Evolutionary conservation across 2,329 filamentous ascomycete genomes (phyloP), one percentile per base, ranked within the genome.

Genomic region (Diplodia mutila): DNA sequence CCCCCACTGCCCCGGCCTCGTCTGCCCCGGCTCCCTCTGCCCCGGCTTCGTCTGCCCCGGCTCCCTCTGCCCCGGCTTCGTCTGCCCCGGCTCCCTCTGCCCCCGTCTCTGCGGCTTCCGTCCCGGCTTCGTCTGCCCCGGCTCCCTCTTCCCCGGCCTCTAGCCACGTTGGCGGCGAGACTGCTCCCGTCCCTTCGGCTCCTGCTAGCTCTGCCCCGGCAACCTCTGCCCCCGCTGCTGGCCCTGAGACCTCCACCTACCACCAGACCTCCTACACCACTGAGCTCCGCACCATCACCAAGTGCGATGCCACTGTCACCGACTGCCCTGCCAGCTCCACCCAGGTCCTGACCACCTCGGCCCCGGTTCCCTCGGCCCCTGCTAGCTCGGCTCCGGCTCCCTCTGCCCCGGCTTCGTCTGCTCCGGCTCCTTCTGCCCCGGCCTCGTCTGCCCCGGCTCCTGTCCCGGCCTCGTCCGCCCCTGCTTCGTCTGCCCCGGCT

Each of bases 281-380:
- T 18, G 42, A 55, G 52, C 12, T 66, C 42, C 52, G 48, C 64
- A 66, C 64, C 52, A 49, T 63, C 46, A 63, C 59, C 59, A 21
- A 49, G 59, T 63, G 64, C 53, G 64, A 42, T 27, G 39, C 52
- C 12, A 7, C n/a, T 16, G 54, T 66, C 37, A 66, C 64, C 27
- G 69, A 73, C 66, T 72, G 70, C 65, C 71, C 74, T 3, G 70
- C 70, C n/a, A n/a, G 69, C 71, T 68, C 68, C 68, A 11, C 57
- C 39, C 11, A 37, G 29, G 54, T 42, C 34, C n/a, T 70, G 69
- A 55, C 51, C 51, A 21, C 53, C 32, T 34, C 29, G 29, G 32
- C 32, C 32, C 32, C 32, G 32, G 32, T 9, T 12, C 9, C 34
- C 27, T 63, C 59, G 1, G 59, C 42, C 12, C 46, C 57, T 1